Evolutionary conservation across 1,284 basidiomycete genomes (phyloP).

Genomic region (Marasmius fiardii): DNA sequence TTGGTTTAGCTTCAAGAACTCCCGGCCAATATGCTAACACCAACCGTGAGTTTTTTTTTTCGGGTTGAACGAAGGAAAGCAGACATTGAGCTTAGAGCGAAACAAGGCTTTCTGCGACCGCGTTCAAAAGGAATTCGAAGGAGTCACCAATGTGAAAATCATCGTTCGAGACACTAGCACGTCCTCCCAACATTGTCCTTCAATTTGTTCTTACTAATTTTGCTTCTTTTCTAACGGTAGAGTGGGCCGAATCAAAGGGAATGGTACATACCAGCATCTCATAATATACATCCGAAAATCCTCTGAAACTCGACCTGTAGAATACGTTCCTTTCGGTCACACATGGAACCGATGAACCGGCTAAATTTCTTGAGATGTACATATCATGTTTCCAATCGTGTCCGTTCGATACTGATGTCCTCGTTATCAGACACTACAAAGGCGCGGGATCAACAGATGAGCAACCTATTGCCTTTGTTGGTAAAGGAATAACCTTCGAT

Average conservation of each 20-base stretch:
- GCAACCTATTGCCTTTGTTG: constrained; percentile 75
- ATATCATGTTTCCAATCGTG: constrained; percentile 17
- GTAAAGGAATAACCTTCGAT: constrained; percentile 89
- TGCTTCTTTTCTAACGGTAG: constrained; percentile 25
- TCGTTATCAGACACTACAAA: constrained; percentile 66
- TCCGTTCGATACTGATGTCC: not conserved
- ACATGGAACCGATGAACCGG: constrained; percentile 78
- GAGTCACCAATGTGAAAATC: constrained; percentile 67
- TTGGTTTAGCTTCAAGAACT: constrained; percentile 68
- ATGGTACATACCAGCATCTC: constrained; percentile 49
- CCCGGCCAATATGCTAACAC: constrained; percentile 82
- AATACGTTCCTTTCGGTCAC: constrained; percentile 87
- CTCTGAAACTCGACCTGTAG: constrained; percentile 29
- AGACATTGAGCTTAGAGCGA: not conserved
- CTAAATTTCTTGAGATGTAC: constrained; percentile 86
- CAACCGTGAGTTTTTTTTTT: constrained; percentile 45
- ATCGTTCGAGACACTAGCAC: constrained; percentile 74
- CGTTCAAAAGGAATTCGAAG: constrained; percentile 65
- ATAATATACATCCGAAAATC: too few relatives aligned
- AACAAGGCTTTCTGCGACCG: constrained; percentile 68
- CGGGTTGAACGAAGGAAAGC: not conserved
- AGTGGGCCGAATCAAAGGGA: constrained; percentile 78
- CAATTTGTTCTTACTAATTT: too few relatives aligned
- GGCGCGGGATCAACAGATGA: constrained; percentile 57
- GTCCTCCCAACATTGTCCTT: constrained; percentile 12